phyloP scores from a whole-genome alignment of 2,329 filamentous ascomycete genomes.

The Cytospora leucostoma region DNA sequence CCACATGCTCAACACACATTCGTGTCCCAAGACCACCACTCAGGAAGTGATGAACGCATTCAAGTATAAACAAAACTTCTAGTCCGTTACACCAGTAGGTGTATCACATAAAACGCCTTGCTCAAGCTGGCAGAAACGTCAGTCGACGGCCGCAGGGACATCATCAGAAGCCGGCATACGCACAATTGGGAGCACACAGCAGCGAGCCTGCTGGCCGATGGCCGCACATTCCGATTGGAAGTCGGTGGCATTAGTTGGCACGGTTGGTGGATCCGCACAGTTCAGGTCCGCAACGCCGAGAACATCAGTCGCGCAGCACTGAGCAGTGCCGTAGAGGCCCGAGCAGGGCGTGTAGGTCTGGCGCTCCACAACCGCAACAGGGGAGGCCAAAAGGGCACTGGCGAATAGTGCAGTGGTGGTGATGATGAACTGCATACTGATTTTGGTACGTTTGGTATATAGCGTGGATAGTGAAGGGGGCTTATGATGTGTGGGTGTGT shows the following conservation, averaged over 20 bases:
- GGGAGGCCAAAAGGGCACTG: conserved; percentile 27
- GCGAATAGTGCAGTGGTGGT: conserved; percentile 21
- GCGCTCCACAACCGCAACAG: conserved; percentile 39
- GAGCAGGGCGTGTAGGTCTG: conserved; percentile 45
- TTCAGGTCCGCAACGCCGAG: conserved; percentile 59
- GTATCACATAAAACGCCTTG: conserved; percentile 40
- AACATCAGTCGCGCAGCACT: conserved; percentile 65
- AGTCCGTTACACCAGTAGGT: conserved; percentile 34
- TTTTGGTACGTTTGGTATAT: neutral
- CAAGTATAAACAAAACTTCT: neutral
- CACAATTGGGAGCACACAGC: conserved; percentile 56
- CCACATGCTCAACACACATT: too few relatives aligned
- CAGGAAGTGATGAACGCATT: neutral
- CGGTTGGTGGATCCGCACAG: conserved; percentile 44
- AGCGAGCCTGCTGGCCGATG: conserved; percentile 57
- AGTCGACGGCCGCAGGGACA: neutral
- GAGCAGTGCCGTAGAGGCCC: conserved; percentile 45
- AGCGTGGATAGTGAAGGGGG: neutral
- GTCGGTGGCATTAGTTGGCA: conserved; percentile 29
- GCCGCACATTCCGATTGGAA: conserved; percentile 45
- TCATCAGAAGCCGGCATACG: conserved; percentile 7
- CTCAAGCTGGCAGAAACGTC: conserved; percentile 32
- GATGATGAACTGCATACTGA: conserved; percentile 25
- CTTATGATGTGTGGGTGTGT: neutral
- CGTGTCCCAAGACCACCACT: neutral